Evolutionary conservation across 495 filamentous ascomycete species (phyloP).

Genomic region (Aspergillus bertholletiae): DNA sequence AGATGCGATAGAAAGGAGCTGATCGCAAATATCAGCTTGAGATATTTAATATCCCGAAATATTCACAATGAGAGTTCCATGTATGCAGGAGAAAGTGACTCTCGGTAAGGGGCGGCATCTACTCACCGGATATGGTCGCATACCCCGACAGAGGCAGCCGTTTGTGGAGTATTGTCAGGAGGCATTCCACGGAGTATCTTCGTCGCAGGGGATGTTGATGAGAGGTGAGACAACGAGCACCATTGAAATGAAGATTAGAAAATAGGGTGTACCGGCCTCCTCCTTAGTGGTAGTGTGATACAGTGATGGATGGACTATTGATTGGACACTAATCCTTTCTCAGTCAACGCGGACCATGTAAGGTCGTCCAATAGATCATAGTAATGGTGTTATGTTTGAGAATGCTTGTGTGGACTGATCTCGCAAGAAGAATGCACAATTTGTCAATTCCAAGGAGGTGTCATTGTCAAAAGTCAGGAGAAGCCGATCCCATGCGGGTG

Average conservation of each 20-base stretch:
- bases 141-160: background rate
- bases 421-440: background rate
- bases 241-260: background rate
- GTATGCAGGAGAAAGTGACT: background rate
- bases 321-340: background rate
- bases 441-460: background rate
- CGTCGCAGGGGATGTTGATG: background rate
- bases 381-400: too few relatives aligned
- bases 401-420: background rate
- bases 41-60: background rate
- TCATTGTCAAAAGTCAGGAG: background rate
- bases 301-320: background rate
- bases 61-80: background rate
- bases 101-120: background rate
- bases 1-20: too few relatives aligned
- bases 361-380: background rate
- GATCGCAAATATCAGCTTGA: background rate
- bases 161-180: background rate
- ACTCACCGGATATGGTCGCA: background rate
- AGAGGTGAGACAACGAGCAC: background rate
- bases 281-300: background rate
- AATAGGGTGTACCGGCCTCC: background rate
- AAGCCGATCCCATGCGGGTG: conserved; percentile 12
- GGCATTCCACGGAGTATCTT: background rate
- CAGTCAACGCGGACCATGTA: background rate